Base-by-base conservation (phyloP, 1,284 basidiomycete species). In the Rhodotorula mucilaginosa region DNA sequence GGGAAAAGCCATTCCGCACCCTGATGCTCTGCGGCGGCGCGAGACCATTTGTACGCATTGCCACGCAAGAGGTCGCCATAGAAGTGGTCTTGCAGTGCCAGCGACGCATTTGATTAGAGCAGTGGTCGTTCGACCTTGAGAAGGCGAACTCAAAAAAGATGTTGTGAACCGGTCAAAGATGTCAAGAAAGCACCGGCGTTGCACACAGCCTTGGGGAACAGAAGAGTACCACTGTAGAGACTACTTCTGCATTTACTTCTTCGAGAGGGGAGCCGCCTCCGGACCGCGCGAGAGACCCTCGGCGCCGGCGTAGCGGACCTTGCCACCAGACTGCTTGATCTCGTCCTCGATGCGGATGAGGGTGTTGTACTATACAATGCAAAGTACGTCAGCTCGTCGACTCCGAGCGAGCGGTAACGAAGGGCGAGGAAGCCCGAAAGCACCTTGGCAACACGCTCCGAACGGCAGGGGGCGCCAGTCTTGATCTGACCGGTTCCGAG, bases 401-500 rank as follows among this genome's bases (percentile, higher is more conserved):
- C 39, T 12, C 6, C 7, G 34, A 5, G 12, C n/a, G 12, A 26
- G 10, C 26, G 26, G 26, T 26, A 16, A 10, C 23, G n/a, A 31
- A 1, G 18, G 34, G 54, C 7, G 16, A 8, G 23, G 46, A 21
- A 10, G 16, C 44, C 21, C n/a, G 13, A 26, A 49, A 26, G 26
- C 26, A 78, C 70, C 65, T 80, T 80, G 72, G 79, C 78, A 26
- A 80, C 78, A 71, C 80, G 79, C 74, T 80, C 80, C 31, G 77
- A 77, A 29, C 73, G 72, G 73, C 74, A 73, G 21, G 74, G 76
- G n/a, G 76, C 72, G 56, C 96, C 96, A 68, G 96, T 96, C 90
- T 99, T 98, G 88, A 97, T 97, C 84, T 97, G 91, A 78, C 95
- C 95, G 69, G 87, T 87, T 77, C 92, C 92, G 78, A 98, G 92